These are phyloP conservation scores for Fraxinus nigra DNA, from an alignment of 305 asterid genomes.

Conservation along the genomic window DNA sequence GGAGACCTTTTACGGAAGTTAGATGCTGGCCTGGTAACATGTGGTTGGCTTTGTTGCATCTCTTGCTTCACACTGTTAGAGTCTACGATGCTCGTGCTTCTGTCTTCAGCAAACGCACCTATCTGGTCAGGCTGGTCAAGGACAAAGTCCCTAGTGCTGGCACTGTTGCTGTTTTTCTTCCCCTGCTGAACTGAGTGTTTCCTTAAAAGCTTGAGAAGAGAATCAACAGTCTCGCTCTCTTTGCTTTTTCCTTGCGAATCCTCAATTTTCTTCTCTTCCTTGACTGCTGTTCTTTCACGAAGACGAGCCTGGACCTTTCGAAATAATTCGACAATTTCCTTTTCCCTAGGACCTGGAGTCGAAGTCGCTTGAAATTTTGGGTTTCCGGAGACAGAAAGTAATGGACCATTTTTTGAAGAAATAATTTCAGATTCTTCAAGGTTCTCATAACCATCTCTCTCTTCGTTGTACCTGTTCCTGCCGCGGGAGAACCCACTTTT, in stretches of 20 bases:
- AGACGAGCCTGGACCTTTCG: conserved; percentile 89
- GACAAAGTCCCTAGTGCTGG: conserved; percentile 48
- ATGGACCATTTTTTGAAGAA: conserved; percentile 72
- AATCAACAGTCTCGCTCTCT: conserved; percentile 89
- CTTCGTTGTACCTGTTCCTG: conserved; percentile 60
- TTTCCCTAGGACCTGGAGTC: conserved; percentile 78
- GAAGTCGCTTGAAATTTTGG: conserved; percentile 63
- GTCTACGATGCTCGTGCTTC: conserved; percentile 29
- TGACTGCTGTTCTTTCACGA: conserved; percentile 69
- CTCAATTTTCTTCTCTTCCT: conserved; percentile 73
- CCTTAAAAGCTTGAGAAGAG: conserved; percentile 85
- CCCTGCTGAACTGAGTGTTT: conserved; percentile 86
- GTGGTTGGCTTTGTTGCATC: conserved; percentile 41
- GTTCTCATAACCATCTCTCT: conserved; percentile 53
- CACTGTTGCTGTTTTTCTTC: conserved; percentile 42
- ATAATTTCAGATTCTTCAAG: conserved; percentile 61
- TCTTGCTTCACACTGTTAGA: conserved; percentile 36
- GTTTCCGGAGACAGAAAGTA: conserved; percentile 47
- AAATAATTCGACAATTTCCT: conserved; percentile 87
- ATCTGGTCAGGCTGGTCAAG: conserved; percentile 50
- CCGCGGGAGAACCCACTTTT: conserved; percentile 62
- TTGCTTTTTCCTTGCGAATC: conserved; percentile 56
- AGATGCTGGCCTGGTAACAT: conserved; percentile 60
- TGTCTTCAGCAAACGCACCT: conserved; percentile 34
- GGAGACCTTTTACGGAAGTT: conserved; percentile 75